Percentiles rank a stretch among this genome's conserved stretches.
Conservation (phyloP, 768 basidiomycete genomes). For the Strobilomyces dryophilus region DNA sequence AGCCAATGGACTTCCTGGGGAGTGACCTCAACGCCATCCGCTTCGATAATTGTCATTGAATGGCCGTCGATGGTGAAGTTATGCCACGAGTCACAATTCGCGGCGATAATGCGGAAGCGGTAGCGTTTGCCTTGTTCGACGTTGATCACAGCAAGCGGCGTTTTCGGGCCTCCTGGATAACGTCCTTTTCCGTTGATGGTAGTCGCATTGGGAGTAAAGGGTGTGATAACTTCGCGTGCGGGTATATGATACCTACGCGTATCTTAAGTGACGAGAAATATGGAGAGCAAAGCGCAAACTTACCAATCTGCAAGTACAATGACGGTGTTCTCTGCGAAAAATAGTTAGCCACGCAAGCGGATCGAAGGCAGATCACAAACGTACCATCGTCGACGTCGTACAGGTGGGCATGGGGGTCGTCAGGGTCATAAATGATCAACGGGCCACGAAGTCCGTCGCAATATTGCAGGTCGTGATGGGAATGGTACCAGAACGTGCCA, state of each 20-base stretch:
- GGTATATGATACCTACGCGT: slow-evolving; percentile 27
- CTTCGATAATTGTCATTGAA: slow-evolving; percentile 41
- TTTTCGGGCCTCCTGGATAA: slow-evolving; percentile 28
- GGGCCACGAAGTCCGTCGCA: slow-evolving; percentile 43
- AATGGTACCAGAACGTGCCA: slow-evolving; percentile 50
- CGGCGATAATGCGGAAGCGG: slow-evolving; percentile 37
- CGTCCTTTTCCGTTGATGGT: slow-evolving; percentile 46
- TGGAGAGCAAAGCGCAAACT: not conserved
- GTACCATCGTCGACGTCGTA: slow-evolving; percentile 48
- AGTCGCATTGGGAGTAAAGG: slow-evolving; percentile 35
- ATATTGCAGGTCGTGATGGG: slow-evolving; percentile 36
- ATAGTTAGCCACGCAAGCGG: not conserved
- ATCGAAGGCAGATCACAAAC: not conserved
- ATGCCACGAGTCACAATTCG: slow-evolving; percentile 29
- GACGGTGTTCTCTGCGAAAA: slow-evolving; percentile 35
- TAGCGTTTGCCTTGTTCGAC: slow-evolving; percentile 39
- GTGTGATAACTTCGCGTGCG: slow-evolving; percentile 12
- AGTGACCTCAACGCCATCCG: slow-evolving; percentile 34
- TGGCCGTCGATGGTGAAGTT: slow-evolving; percentile 35
- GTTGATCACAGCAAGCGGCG: slow-evolving; percentile 35
- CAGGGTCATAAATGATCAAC: slow-evolving; percentile 42
- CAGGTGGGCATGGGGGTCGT: slow-evolving; percentile 37
- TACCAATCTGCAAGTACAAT: slow-evolving; percentile 46
- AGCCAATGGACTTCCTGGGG: slow-evolving; percentile 39
- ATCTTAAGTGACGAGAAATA: not conserved